phyloP scores from a whole-genome alignment of 2,329 filamentous ascomycete species.

The Parascedosporium putredinis region DNA sequence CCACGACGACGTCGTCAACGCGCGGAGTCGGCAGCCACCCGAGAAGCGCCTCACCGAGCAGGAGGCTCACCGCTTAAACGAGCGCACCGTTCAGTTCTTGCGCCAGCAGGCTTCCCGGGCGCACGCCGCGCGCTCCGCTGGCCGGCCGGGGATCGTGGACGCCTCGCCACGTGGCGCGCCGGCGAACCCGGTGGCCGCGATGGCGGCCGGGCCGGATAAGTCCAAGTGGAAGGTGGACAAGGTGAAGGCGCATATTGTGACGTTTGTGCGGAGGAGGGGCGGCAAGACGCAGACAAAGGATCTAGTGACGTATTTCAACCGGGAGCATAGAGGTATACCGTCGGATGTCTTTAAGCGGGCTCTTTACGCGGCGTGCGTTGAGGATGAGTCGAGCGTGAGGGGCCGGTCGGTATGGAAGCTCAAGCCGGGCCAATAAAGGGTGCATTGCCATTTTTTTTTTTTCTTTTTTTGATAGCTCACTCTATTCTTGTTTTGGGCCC shows the following conservation, averaged over 20 bases:
- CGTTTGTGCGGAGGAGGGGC: slow-evolving; percentile 65
- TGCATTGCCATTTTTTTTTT: too few species aligned
- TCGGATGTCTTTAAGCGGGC: slow-evolving; percentile 58
- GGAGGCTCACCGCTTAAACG: slow-evolving; percentile 32
- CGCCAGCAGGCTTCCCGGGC: slow-evolving; percentile 52
- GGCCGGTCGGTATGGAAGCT: slow-evolving; percentile 46
- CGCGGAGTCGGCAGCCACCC: slow-evolving; percentile 58
- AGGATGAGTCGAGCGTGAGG: slow-evolving; percentile 49
- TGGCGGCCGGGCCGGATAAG: background rate
- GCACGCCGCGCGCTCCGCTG: slow-evolving; percentile 32
- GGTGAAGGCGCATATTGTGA: background rate
- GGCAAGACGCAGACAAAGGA: slow-evolving; percentile 61
- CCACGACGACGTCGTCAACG: slow-evolving; percentile 83
- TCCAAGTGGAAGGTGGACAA: slow-evolving; percentile 4
- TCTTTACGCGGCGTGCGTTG: slow-evolving; percentile 61
- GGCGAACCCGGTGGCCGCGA: background rate
- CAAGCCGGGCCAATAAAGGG: slow-evolving; percentile 19
- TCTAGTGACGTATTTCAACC: slow-evolving; percentile 12
- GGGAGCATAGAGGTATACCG: slow-evolving; percentile 9
- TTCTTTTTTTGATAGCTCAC: too few species aligned
- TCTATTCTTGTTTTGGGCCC: too few species aligned
- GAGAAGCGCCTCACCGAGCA: slow-evolving; percentile 69
- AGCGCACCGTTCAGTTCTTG: slow-evolving; percentile 10
- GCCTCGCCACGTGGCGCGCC: too few species aligned
- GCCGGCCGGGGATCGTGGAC: background rate